Base-by-base conservation (phyloP, 148 eudicot species). In the Rhododendron ferrugineum region DNA sequence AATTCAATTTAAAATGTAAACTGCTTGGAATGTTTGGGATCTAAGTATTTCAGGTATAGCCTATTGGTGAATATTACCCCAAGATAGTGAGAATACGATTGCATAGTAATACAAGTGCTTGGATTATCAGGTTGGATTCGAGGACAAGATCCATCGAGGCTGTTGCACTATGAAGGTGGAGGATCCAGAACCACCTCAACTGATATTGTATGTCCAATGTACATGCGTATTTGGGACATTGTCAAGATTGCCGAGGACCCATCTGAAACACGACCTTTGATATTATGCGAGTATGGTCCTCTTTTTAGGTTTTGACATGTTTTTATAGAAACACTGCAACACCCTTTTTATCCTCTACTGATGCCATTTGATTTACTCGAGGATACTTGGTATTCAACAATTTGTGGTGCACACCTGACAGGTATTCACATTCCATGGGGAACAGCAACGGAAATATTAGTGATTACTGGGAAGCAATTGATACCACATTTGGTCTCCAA, bases 401-500 rank as follows among this genome's bases (percentile, higher is more conserved):
- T 70, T 13, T 70, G 75, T 70, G 75, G 40, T 70, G 37, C 22
- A 32, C 40, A 70, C 75, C 80, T 87, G 79, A 82, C 88, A 97
- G 99, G 94, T 97, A 97, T 83, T 94, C 98, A 73, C 99, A 97
- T 93, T 89, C 98, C 37, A 97, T 97, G 98, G 98, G 98, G 87
- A 97, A 97, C 89, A 97, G 99, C 95, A 97, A 89, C 32, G 99
- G 99, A 49, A 95, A 92, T 85, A 89, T 97, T 79, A 85, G 89
- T 82, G 92, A 92, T 73, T 97, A 97, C 80, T 97, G 99, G 99
- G 93, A 95, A 92, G 98, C 98, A 72, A 94, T 97, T 89, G 99
- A 95, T 88, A 91, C 83, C 88, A 97, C 95, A 46, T 93, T 92
- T 92, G 99, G 99, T 84, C 96, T 97, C 87, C 99, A 97, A 86